Percentiles rank a stretch among this genome's conserved stretches.
phyloP scores from a whole-genome alignment of 2,329 filamentous ascomycete species.

The Celoporthe dispersa region DNA sequence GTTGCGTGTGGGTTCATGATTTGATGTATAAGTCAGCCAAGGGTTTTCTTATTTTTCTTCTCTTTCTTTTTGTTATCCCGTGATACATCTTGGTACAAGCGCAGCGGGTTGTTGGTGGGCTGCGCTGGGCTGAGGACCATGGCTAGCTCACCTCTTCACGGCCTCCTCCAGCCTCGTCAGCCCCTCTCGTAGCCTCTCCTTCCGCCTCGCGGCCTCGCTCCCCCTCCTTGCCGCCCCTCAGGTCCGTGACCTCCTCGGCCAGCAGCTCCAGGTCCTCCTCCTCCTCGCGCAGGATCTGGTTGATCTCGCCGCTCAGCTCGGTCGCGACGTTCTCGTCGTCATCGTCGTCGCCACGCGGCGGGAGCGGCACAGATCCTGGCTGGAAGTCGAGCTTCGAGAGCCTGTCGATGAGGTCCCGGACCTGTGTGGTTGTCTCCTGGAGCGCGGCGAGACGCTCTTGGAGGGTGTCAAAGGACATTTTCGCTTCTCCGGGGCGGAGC shows the following conservation, averaged over 20 bases:
- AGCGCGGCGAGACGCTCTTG: conserved; percentile 63
- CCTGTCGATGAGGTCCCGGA: conserved; percentile 62
- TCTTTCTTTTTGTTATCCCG: too few species aligned
- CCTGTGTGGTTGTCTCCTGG: conserved; percentile 65
- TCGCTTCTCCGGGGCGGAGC: conserved; percentile 5
- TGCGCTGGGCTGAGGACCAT: background rate
- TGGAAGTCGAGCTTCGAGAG: conserved; percentile 63
- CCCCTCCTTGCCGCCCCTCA: conserved; percentile 57
- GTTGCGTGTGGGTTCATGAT: background rate
- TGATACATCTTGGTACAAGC: background rate
- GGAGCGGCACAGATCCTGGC: conserved; percentile 60
- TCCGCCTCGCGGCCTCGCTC: conserved; percentile 64
- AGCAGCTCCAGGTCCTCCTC: conserved; percentile 85
- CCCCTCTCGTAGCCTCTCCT: conserved; percentile 67
- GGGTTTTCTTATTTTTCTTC: too few species aligned
- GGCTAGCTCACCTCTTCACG: conserved; percentile 63
- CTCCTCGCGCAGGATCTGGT: conserved; percentile 73
- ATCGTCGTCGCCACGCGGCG: conserved; percentile 38
- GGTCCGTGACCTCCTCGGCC: conserved; percentile 75
- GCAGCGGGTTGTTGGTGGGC: background rate
- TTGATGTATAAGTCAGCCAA: conserved; percentile 2
- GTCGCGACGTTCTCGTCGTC: conserved; percentile 61
- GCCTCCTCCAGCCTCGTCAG: conserved; percentile 71
- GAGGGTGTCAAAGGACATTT: conserved; percentile 63
- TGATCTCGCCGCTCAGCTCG: conserved; percentile 82